Conservation (phyloP, 2,329 filamentous ascomycete species). For the Grosmannia clavigera region DNA sequence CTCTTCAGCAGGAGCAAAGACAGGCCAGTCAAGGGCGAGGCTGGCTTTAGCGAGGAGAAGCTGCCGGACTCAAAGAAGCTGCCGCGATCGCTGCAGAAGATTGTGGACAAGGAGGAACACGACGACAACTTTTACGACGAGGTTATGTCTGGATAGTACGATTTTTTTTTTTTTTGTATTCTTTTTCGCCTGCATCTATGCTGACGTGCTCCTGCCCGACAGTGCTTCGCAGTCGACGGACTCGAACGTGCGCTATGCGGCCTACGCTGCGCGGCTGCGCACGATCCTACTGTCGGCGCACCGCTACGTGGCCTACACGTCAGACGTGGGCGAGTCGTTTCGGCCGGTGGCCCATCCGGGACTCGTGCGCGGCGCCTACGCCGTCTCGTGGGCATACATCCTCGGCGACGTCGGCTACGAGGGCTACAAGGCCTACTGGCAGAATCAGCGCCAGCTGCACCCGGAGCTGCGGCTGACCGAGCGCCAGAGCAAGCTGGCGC, state of each 20-base stretch:
- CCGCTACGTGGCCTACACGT: slow-evolving; percentile 93
- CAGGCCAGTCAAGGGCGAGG: neutral
- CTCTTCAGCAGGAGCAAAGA: neutral
- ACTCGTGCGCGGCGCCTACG: slow-evolving; percentile 74
- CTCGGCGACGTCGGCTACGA: slow-evolving; percentile 84
- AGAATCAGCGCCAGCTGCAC: slow-evolving; percentile 66
- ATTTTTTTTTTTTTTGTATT: neutral
- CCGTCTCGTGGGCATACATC: slow-evolving; percentile 84
- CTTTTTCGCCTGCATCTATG: neutral
- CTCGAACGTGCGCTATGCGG: slow-evolving; percentile 77
- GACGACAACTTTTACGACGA: slow-evolving; percentile 69
- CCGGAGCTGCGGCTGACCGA: slow-evolving; percentile 47
- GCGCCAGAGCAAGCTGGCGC: slow-evolving; percentile 34
- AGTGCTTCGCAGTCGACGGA: slow-evolving; percentile 72
- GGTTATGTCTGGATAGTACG: slow-evolving; percentile 64
- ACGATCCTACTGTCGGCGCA: slow-evolving; percentile 85
- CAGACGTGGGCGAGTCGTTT: slow-evolving; percentile 93
- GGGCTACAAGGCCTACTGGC: slow-evolving; percentile 86
- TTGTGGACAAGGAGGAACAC: slow-evolving; percentile 43
- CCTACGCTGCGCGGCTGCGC: slow-evolving; percentile 73
- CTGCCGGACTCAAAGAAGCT: slow-evolving; percentile 39
- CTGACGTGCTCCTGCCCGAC: neutral
- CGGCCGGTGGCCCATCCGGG: slow-evolving; percentile 80
- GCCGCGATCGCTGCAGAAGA: slow-evolving; percentile 40
- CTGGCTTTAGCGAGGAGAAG: slow-evolving; percentile 29